These are phyloP conservation scores for Gossypium australe DNA, from an alignment of 345 rosid species.

Conservation along the genomic window DNA sequence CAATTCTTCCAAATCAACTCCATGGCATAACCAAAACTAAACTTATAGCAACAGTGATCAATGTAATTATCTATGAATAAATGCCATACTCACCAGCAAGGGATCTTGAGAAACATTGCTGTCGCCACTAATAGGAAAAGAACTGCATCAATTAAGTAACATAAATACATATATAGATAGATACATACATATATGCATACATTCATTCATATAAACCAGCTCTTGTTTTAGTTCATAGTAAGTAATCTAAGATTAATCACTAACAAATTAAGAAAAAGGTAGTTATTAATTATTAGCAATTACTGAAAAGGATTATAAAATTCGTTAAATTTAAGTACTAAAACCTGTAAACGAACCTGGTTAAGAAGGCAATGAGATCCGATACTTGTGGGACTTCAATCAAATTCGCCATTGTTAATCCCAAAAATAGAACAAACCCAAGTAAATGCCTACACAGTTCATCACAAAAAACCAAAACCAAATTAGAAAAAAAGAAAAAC, in stretches of 20 bases:
- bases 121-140: conserved; percentile 33
- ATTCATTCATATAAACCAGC: neutral
- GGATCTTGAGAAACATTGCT: conserved; percentile 41
- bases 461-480: neutral
- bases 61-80: neutral
- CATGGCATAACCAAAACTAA: neutral
- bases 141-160: conserved; percentile 28
- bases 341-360: conserved; percentile 27
- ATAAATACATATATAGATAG: neutral
- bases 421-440: conserved; percentile 75
- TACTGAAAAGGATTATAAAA: neutral
- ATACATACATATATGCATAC: neutral
- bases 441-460: conserved; percentile 57
- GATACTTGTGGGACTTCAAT: conserved; percentile 39
- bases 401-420: conserved; percentile 56
- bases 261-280: neutral
- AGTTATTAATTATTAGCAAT: neutral
- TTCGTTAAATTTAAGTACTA: neutral
- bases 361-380: conserved; percentile 45
- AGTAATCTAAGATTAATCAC: neutral
- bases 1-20: neutral
- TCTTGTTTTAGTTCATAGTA: neutral
- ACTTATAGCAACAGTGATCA: neutral
- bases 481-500: neutral
- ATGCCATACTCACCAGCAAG: conserved; percentile 36